A percentile compares a stretch with the other conserved stretches of the same genome.
These are phyloP conservation scores for Geosmithia flava DNA, from an alignment of 2,329 filamentous ascomycete genomes.

Conservation along the genomic window DNA sequence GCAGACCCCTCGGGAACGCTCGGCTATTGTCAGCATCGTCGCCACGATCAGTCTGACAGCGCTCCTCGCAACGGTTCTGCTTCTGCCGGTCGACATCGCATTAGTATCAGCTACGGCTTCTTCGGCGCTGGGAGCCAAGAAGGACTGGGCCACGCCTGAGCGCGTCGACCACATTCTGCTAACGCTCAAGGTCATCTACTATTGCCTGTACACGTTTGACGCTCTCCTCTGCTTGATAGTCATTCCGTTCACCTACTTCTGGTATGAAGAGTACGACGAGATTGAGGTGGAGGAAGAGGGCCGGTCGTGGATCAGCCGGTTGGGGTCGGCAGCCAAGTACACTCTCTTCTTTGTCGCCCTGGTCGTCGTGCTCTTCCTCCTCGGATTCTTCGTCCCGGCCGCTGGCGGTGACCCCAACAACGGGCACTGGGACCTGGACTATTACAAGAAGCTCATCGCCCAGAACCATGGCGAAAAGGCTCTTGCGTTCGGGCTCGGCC, in stretches of 20 bases:
- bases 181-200: constrained; percentile 82
- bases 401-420: constrained; percentile 49
- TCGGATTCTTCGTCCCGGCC: constrained; percentile 88
- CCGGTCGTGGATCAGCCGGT: constrained; percentile 55
- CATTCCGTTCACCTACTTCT: constrained; percentile 95
- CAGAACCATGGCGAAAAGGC: constrained; percentile 82
- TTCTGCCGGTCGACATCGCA: constrained; percentile 91
- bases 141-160: constrained; percentile 85
- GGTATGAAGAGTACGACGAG: constrained; percentile 95
- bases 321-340: constrained; percentile 84
- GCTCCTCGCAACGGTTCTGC: constrained; percentile 80
- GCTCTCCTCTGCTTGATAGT: constrained; percentile 78
- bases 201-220: constrained; percentile 83
- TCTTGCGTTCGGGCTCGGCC: constrained; percentile 75
- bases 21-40: constrained; percentile 67
- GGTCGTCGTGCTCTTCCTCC: constrained; percentile 70
- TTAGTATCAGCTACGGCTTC: constrained; percentile 82
- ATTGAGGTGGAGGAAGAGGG: constrained; percentile 74
- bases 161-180: constrained; percentile 66
- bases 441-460: constrained; percentile 73
- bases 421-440: constrained; percentile 71
- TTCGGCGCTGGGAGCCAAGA: constrained; percentile 66
- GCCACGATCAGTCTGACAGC: constrained; percentile 79
- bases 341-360: constrained; percentile 74
- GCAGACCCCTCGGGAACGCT: constrained; percentile 80